Percentiles rank a stretch among this genome's conserved stretches.
These are phyloP conservation scores for Asterophora parasitica DNA, from an alignment of 768 basidiomycete species.

Conservation along the genomic window DNA sequence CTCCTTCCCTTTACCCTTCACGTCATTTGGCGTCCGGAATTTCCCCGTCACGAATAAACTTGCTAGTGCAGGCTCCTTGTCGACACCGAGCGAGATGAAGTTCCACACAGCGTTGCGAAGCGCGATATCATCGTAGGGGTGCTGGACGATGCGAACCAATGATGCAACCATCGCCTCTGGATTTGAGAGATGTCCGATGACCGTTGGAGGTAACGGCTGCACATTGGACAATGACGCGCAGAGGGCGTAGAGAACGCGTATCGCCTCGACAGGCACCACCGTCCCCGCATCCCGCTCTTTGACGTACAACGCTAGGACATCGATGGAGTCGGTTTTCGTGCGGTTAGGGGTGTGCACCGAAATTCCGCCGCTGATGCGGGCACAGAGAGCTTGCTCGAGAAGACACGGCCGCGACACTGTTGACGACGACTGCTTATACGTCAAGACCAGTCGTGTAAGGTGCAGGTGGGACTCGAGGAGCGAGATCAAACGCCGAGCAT, in stretches of 20 bases:
- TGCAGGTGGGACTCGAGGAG: constrained; percentile 65
- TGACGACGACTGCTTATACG: constrained; percentile 51
- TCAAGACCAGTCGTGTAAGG: constrained; percentile 58
- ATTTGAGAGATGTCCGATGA: constrained; percentile 74
- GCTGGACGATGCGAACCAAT: constrained; percentile 67
- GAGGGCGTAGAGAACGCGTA: constrained; percentile 61
- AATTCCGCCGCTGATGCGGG: constrained; percentile 49
- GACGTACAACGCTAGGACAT: constrained; percentile 66
- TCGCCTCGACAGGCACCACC: constrained; percentile 60
- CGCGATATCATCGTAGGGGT: constrained; percentile 73
- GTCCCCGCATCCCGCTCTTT: constrained; percentile 59
- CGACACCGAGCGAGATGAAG: constrained; percentile 75
- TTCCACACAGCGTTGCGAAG: constrained; percentile 79
- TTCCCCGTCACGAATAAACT: constrained; percentile 74
- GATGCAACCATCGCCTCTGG: constrained; percentile 66
- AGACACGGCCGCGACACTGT: constrained; percentile 49
- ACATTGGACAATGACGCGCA: constrained; percentile 58
- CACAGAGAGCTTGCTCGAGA: constrained; percentile 73
- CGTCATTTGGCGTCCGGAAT: constrained; percentile 45
- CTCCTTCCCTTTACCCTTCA: constrained; percentile 37
- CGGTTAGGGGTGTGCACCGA: constrained; percentile 40
- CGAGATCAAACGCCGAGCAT: constrained; percentile 62
- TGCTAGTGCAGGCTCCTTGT: constrained; percentile 83
- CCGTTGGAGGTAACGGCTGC: constrained; percentile 62
- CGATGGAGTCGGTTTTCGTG: constrained; percentile 63